Base-by-base conservation (phyloP, 75 land plant genomes). In the Picea glauca region DNA sequence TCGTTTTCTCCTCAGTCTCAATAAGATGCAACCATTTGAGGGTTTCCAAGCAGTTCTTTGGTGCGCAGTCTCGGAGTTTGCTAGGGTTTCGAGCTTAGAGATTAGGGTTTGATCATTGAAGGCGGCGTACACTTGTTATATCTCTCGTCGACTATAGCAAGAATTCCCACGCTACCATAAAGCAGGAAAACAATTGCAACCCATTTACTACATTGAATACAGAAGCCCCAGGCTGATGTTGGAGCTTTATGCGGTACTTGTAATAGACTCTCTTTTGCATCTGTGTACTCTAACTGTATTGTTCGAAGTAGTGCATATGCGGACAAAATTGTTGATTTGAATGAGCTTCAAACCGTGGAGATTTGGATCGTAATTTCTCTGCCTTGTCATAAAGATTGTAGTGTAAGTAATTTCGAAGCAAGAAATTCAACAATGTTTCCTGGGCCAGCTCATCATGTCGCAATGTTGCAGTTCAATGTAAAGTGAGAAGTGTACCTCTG, bases 231-330 rank as follows among this genome's bases (percentile, higher is more conserved):
- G 32, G 99, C 99, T 32, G 90, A 85, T 78, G 82, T 70, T 62
- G 99, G 99, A 5, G 99, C 98, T 84, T 98, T 98, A 59, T 98
- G 78, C 72, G 99, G 94, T 63, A 98, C 99, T 84, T 98, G 99
- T 40, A 98, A 85, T 56, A 98, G 91, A 67, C 90, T 90, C 79
- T 98, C 99, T 61, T 98, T 98, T 4, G 99, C 99, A 91, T 98
- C 98, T 59, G 99, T 98, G 81, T 98, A 98, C 79, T 98, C 99
- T 72, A 98, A 80, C 81, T 98, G 99, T 82, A 95, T 95, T 14
- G 99, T 98, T 66, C 96, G 82, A 93, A 77, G 82, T 98, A 98
- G 80, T 91, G 95, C 76, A 95, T 83, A 78, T 98, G 95, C 46
- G 98, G 83, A 58, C 94, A 93, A 60, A 95, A 94, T 96, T 98